These are phyloP conservation scores for Lepiota brunneoincarnata DNA, from an alignment of 768 basidiomycete species.

Conservation along the genomic window DNA sequence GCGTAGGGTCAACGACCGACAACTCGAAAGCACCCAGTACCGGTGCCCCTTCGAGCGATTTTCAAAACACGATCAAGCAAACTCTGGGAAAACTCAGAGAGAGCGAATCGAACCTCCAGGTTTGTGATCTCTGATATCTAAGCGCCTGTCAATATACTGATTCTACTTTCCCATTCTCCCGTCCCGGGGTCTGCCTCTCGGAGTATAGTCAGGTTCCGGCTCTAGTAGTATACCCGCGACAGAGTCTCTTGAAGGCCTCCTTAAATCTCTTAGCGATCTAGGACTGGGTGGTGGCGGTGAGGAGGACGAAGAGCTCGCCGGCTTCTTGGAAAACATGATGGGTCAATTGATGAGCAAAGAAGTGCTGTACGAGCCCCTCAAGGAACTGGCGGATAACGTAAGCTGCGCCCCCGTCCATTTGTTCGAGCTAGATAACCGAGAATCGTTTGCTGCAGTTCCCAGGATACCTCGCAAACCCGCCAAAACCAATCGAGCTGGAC, in stretches of 20 bases:
- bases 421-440: not conserved
- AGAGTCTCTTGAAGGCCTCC: slow-evolving; percentile 48
- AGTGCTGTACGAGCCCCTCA: slow-evolving; percentile 82
- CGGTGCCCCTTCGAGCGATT: slow-evolving; percentile 31
- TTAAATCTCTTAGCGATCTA: slow-evolving; percentile 44
- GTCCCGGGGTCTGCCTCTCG: not conserved
- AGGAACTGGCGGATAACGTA: slow-evolving; percentile 74
- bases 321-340: slow-evolving; percentile 81
- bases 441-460: slow-evolving; percentile 66
- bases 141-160: not conserved
- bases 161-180: not conserved
- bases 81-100: slow-evolving; percentile 74
- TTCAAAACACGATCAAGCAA: slow-evolving; percentile 67
- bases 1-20: no score
- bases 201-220: slow-evolving; percentile 19
- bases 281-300: slow-evolving; percentile 31
- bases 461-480: slow-evolving; percentile 60
- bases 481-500: slow-evolving; percentile 45
- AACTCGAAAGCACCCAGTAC: no score
- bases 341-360: slow-evolving; percentile 78
- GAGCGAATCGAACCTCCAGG: slow-evolving; percentile 57
- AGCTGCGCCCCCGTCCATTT: slow-evolving; percentile 15
- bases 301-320: slow-evolving; percentile 54
- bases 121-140: slow-evolving; percentile 18
- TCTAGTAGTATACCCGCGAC: slow-evolving; percentile 20